phyloP scores from a whole-genome alignment of 2,329 filamentous ascomycete species.

The Geoglossum cookeanum region DNA sequence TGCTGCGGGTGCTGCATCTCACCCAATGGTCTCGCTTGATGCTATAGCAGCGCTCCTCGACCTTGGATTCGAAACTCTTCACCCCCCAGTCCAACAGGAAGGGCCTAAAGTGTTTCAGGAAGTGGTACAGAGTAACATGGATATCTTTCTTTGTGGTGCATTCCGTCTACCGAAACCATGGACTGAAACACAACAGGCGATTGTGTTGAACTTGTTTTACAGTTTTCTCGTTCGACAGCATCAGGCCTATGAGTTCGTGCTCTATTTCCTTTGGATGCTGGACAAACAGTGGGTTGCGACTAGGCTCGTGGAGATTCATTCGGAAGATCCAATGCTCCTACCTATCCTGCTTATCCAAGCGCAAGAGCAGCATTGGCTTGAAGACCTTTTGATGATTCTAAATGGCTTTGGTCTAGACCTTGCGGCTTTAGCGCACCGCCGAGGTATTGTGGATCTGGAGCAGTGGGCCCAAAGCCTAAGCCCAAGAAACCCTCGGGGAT shows the following conservation, averaged over 20 bases:
- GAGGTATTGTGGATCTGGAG: conserved; percentile 59
- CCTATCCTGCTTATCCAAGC: conserved; percentile 61
- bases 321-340: conserved; percentile 46
- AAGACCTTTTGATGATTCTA: conserved; percentile 56
- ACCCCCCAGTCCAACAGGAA: conserved; percentile 35
- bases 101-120: conserved; percentile 30
- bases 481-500: conserved; percentile 41
- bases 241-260: conserved; percentile 65
- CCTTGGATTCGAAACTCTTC: conserved; percentile 33
- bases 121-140: conserved; percentile 13
- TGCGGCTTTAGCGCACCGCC: conserved; percentile 65
- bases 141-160: conserved; percentile 30
- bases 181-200: conserved; percentile 27
- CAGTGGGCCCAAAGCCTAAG: conserved; percentile 60
- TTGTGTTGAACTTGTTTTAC: conserved; percentile 40
- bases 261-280: conserved; percentile 81
- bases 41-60: conserved; percentile 53
- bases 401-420: conserved; percentile 80
- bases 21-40: conserved; percentile 74
- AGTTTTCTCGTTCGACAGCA: conserved; percentile 67
- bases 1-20: conserved; percentile 51
- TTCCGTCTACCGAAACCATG: conserved; percentile 29
- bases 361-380: conserved; percentile 64
- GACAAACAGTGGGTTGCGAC: conserved; percentile 73
- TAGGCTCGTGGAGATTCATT: conserved; percentile 60